These are phyloP conservation scores for Funneliformis caledonium DNA, from an alignment of 371 early-diverging fungal genomes.

Conservation along the genomic window DNA sequence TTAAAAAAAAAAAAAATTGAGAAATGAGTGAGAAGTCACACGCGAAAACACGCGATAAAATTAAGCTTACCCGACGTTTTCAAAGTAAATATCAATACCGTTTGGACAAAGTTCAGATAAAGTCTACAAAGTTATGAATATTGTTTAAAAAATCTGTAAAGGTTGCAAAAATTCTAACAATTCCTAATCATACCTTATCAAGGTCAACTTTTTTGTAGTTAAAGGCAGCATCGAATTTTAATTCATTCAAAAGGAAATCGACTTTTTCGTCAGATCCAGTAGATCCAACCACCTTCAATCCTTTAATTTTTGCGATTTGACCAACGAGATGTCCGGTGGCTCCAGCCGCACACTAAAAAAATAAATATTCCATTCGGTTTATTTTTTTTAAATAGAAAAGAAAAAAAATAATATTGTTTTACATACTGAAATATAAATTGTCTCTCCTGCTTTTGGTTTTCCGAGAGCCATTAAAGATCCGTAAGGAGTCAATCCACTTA, in stretches of 20 bases:
- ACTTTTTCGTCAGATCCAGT: constrained; percentile 77
- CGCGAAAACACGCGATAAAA: constrained; percentile 46
- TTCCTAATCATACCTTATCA: constrained; percentile 25
- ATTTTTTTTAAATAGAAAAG: background rate
- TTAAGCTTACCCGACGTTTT: constrained; percentile 62
- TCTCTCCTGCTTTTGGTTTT: constrained; percentile 69
- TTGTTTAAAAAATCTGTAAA: no score
- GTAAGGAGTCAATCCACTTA: constrained; percentile 71
- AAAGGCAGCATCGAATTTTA: constrained; percentile 71
- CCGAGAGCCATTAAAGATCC: constrained; percentile 57
- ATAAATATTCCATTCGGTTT: no score
- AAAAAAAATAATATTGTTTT: background rate
- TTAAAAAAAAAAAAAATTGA: constrained; percentile 48
- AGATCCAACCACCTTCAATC: constrained; percentile 61
- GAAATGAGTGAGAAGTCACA: constrained; percentile 57
- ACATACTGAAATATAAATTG: constrained; percentile 60
- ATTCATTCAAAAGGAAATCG: constrained; percentile 57
- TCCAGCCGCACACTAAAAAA: constrained; percentile 49
- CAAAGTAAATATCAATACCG: constrained; percentile 75
- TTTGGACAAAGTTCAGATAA: constrained; percentile 54
- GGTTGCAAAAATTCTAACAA: constrained; percentile 41
- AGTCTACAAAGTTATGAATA: no score
- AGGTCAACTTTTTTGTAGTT: constrained; percentile 64
- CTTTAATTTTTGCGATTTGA: constrained; percentile 70
- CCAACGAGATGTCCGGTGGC: constrained; percentile 67